A percentile compares a stretch with the other conserved stretches of the same genome.
phyloP scores from a whole-genome alignment of 768 basidiomycete genomes.

The Serendipita indica region DNA sequence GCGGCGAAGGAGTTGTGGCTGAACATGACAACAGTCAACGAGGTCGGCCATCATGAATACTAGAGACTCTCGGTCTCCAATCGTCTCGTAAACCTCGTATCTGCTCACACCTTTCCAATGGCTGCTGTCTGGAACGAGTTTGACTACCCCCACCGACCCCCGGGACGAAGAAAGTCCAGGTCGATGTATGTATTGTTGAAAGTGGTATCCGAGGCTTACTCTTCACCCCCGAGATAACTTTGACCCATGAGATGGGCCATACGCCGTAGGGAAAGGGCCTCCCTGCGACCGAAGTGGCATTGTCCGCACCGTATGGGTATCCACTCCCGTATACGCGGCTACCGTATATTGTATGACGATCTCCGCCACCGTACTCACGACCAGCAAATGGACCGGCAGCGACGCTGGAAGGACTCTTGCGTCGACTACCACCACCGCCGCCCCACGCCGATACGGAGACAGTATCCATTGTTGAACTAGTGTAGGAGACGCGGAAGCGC shows the following conservation, averaged over 20 bases:
- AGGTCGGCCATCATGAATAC: constrained; percentile 8
- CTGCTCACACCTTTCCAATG: neutral
- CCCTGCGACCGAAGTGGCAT: neutral
- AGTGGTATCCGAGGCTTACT: neutral
- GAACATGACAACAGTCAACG: constrained; percentile 1
- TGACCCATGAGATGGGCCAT: constrained; percentile 9
- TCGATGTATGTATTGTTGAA: neutral
- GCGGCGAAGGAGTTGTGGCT: neutral
- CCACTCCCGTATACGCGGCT: constrained; percentile 9
- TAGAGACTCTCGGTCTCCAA: constrained; percentile 9
- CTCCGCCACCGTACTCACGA: constrained; percentile 7
- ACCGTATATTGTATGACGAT: constrained; percentile 9
- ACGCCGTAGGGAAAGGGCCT: constrained; percentile 9
- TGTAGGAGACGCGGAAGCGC: neutral
- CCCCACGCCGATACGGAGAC: neutral
- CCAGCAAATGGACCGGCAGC: constrained; percentile 6
- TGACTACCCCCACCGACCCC: neutral
- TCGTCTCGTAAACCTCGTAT: neutral
- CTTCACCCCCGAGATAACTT: constrained; percentile 5
- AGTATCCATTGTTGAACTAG: neutral
- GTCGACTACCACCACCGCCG: neutral
- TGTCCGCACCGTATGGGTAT: constrained; percentile 9
- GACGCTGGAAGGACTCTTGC: neutral
- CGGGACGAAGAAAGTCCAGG: constrained; percentile 5
- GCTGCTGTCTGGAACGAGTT: neutral